A percentile compares a stretch with the other conserved stretches of the same genome.
phyloP scores from a whole-genome alignment of 768 basidiomycete species.

The Tylopilus felleus region DNA sequence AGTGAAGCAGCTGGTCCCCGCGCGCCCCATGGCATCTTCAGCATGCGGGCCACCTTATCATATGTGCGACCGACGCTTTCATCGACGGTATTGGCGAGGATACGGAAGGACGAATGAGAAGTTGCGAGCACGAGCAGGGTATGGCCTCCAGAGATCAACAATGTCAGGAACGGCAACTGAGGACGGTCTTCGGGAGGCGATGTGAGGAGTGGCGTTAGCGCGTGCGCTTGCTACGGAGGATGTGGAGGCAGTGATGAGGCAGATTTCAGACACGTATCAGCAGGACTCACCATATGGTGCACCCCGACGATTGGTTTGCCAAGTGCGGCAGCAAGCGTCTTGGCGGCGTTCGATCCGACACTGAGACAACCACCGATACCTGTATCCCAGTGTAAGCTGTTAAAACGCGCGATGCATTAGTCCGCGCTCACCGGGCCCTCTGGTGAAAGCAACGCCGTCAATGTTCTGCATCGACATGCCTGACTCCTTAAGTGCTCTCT shows the following conservation, averaged over 20 bases:
- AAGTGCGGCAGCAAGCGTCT: conserved; percentile 73
- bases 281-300: conserved; percentile 81
- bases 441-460: conserved; percentile 87
- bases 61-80: conserved; percentile 75
- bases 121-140: conserved; percentile 79
- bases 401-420: background rate
- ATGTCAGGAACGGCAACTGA: conserved; percentile 80
- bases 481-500: conserved; percentile 64
- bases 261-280: background rate
- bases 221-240: conserved; percentile 79
- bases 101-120: conserved; percentile 54
- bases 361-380: conserved; percentile 80
- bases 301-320: conserved; percentile 84
- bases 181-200: conserved; percentile 41
- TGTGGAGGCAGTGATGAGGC: background rate
- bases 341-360: conserved; percentile 80
- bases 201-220: conserved; percentile 76
- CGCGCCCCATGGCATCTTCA: conserved; percentile 61
- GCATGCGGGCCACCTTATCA: conserved; percentile 76
- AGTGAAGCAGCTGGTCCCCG: conserved; percentile 78
- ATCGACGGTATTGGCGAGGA: conserved; percentile 73
- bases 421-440: conserved; percentile 64
- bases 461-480: conserved; percentile 56
- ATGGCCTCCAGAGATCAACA: conserved; percentile 93
- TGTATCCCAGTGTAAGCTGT: conserved; percentile 20